Percentiles rank a stretch among this genome's conserved stretches.
Conservation (phyloP, 148 eudicot species). For the Camellia sinensis region DNA sequence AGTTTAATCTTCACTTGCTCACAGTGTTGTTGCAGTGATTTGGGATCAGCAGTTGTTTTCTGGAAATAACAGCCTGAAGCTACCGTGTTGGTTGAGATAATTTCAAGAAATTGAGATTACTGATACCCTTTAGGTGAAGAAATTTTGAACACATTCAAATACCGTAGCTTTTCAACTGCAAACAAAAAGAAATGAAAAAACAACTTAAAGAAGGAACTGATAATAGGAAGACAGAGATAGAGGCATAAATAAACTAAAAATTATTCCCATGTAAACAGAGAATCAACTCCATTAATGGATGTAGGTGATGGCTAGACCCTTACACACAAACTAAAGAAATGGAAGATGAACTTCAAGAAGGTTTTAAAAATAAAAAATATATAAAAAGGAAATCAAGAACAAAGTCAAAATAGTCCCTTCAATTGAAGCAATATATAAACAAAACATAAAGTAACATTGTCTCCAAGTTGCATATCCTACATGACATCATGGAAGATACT, state of each 20-base stretch:
- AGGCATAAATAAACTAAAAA: neutral
- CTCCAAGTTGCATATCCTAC: neutral
- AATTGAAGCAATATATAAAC: neutral
- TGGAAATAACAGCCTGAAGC: neutral
- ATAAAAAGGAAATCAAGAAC: neutral
- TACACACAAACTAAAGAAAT: neutral
- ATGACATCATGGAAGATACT: neutral
- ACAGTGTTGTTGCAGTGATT: neutral
- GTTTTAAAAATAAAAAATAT: neutral
- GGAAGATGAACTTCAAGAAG: neutral
- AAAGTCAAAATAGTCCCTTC: neutral
- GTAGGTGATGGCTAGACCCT: neutral
- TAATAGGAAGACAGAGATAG: too few relatives aligned
- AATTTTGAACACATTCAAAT: neutral
- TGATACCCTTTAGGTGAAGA: neutral
- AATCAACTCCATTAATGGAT: neutral
- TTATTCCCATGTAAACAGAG: neutral
- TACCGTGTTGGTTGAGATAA: neutral
- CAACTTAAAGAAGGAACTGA: neutral
- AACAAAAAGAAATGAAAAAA: neutral
- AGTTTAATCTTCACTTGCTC: conserved; percentile 6
- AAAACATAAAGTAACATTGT: neutral
- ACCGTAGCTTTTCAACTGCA: neutral
- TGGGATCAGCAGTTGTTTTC: conserved; percentile 11
- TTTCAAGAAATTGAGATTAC: too few relatives aligned